Conservation (phyloP, 495 filamentous ascomycete genomes). For the Hypoxylon fragiforme region DNA sequence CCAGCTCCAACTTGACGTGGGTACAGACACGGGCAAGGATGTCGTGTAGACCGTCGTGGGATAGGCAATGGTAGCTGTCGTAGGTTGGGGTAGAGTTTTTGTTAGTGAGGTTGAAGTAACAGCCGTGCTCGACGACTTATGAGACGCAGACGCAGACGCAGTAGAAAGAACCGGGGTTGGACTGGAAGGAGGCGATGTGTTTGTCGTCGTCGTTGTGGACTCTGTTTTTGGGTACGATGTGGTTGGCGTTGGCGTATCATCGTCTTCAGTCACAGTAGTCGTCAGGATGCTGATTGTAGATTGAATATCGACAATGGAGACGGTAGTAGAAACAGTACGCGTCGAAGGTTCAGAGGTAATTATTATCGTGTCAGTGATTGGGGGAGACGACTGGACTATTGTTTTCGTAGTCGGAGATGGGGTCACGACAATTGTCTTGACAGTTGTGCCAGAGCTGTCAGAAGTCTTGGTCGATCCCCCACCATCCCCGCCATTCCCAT, state of each 20-base stretch:
- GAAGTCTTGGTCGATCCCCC: slow-evolving; percentile 19
- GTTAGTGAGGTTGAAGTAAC: slow-evolving; percentile 6
- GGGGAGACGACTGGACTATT: slow-evolving; percentile 31
- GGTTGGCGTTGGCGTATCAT: slow-evolving; percentile 19
- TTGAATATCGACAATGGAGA: slow-evolving; percentile 35
- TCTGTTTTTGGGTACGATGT: slow-evolving; percentile 5
- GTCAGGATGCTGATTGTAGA: slow-evolving; percentile 35
- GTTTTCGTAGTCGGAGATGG: slow-evolving; percentile 30
- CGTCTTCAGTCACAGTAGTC: slow-evolving; percentile 27
- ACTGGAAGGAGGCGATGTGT: too few relatives aligned
- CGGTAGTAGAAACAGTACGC: slow-evolving; percentile 33
- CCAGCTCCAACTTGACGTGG: slow-evolving; percentile 25
- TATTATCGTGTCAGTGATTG: slow-evolving; percentile 38
- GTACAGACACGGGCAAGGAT: slow-evolving; percentile 12
- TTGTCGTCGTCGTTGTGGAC: slow-evolving; percentile 4
- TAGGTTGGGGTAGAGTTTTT: slow-evolving; percentile 9
- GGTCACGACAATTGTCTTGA: slow-evolving; percentile 31
- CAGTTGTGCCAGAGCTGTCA: slow-evolving; percentile 30
- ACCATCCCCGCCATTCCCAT: neutral
- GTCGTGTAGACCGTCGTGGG: slow-evolving; percentile 20
- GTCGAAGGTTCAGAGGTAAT: slow-evolving; percentile 31
- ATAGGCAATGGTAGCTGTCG: slow-evolving; percentile 6
- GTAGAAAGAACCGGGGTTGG: slow-evolving; percentile 6
- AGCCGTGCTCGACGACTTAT: slow-evolving; percentile 7
- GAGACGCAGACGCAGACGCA: neutral